These are phyloP conservation scores for Adiantum capillusveneris DNA, from an alignment of 75 land plant species.

Conservation along the genomic window DNA sequence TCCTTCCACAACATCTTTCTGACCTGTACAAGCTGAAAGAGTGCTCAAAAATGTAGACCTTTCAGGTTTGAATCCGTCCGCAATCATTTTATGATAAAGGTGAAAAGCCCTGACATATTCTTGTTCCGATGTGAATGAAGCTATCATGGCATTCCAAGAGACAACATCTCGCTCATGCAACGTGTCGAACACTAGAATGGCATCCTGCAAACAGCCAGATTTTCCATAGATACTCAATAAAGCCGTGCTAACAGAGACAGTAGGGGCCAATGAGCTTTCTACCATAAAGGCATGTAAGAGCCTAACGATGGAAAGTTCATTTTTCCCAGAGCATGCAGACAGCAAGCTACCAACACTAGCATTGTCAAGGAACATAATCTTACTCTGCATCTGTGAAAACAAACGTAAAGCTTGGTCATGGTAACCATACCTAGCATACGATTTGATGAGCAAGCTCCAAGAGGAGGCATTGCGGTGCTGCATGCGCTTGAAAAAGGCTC, in stretches of 20 bases:
- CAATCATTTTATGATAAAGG: neutral
- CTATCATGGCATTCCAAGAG: slow-evolving; percentile 24
- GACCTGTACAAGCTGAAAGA: slow-evolving; percentile 8
- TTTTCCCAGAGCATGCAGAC: slow-evolving; percentile 2
- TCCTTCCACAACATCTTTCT: neutral
- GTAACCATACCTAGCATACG: slow-evolving; percentile 7
- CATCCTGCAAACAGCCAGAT: slow-evolving; percentile 12
- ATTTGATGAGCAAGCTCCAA: slow-evolving; percentile 10
- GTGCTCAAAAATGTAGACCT: slow-evolving; percentile 6
- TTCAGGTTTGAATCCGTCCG: slow-evolving; percentile 5
- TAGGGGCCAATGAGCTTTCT: neutral
- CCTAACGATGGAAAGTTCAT: neutral
- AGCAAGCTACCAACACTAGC: neutral
- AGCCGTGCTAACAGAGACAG: neutral
- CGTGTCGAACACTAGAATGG: slow-evolving; percentile 16
- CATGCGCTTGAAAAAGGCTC: neutral
- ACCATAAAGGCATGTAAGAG: neutral
- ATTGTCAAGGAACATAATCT: neutral
- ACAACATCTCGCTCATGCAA: slow-evolving; percentile 16
- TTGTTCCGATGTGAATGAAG: neutral
- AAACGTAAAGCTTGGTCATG: slow-evolving; percentile 10
- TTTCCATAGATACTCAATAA: slow-evolving; percentile 15
- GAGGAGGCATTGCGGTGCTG: neutral
- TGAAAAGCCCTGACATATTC: neutral
- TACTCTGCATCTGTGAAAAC: slow-evolving; percentile 8